Evolutionary conservation across 257 asterid genomes (phyloP).

Genomic region (Solanum ossicruentum): DNA sequence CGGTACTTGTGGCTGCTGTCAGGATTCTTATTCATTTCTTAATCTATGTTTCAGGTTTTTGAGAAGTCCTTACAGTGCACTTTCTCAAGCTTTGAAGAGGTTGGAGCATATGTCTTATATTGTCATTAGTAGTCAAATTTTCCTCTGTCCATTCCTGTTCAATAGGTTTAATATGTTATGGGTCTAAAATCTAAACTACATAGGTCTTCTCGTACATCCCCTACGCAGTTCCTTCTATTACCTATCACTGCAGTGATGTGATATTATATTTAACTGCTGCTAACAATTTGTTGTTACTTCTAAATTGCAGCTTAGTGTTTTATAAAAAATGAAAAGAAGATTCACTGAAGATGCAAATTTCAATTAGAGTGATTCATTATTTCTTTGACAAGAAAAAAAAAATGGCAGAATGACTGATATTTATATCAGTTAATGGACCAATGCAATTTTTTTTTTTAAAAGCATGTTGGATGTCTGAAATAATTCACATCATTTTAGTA

Average conservation of each 20-base stretch:
- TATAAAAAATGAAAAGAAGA: not conserved
- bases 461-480: not conserved
- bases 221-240: not conserved
- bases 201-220: not conserved
- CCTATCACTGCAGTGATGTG: not conserved
- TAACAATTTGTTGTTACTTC: not conserved
- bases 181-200: not conserved
- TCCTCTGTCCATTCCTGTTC: not conserved
- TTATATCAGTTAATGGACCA: not conserved
- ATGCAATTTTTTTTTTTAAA: too few species aligned
- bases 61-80: slow-evolving; percentile 76
- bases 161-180: not conserved
- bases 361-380: not conserved
- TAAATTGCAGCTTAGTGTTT: not conserved
- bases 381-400: not conserved
- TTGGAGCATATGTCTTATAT: slow-evolving; percentile 6
- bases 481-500: too few species aligned
- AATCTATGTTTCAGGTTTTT: slow-evolving; percentile 48
- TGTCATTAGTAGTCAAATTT: not conserved
- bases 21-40: not conserved
- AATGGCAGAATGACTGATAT: not conserved
- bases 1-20: not conserved
- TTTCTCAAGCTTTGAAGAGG: slow-evolving; percentile 79
- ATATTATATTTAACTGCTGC: not conserved
- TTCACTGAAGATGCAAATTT: not conserved